These are phyloP conservation scores for Cerrena zonata DNA, from an alignment of 1,284 basidiomycete genomes.

Conservation along the genomic window DNA sequence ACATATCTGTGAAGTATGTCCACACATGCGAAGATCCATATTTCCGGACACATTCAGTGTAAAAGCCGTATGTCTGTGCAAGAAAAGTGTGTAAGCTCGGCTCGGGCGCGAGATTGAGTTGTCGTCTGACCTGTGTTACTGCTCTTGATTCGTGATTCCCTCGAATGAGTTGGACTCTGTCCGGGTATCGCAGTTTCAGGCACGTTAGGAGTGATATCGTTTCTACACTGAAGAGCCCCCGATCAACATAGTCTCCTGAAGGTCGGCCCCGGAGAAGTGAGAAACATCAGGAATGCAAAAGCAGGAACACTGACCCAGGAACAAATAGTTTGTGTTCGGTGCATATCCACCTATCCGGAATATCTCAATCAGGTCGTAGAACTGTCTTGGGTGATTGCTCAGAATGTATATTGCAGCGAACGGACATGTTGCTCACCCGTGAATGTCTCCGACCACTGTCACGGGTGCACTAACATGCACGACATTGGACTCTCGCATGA, in stretches of 20 bases:
- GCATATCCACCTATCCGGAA: constrained; percentile 97
- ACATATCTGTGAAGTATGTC: constrained; percentile 99
- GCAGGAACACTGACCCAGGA: constrained; percentile 71
- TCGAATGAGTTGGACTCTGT: constrained; percentile 92
- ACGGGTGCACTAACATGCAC: constrained; percentile 97
- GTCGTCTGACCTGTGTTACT: constrained; percentile 80
- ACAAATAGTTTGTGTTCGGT: constrained; percentile 95
- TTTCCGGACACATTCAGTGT: constrained; percentile 96
- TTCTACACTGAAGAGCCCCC: constrained; percentile 95
- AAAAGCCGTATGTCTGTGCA: constrained; percentile 93
- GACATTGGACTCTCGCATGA: constrained; percentile 98
- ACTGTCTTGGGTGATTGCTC: constrained; percentile 67
- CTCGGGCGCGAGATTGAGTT: neutral
- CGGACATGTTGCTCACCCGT: constrained; percentile 67
- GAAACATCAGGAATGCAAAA: constrained; percentile 9
- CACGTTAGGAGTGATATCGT: constrained; percentile 96
- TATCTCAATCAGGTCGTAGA: constrained; percentile 98
- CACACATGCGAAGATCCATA: constrained; percentile 95
- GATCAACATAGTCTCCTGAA: constrained; percentile 94
- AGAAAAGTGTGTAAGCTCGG: constrained; percentile 10
- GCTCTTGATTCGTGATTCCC: constrained; percentile 98
- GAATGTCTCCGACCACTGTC: constrained; percentile 98
- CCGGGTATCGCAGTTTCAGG: constrained; percentile 94
- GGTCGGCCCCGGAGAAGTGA: constrained; percentile 5
- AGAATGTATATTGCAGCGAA: constrained; percentile 13